Evolutionary conservation across 345 rosid species (phyloP).

Genomic region (Gossypium rotundifolium): DNA sequence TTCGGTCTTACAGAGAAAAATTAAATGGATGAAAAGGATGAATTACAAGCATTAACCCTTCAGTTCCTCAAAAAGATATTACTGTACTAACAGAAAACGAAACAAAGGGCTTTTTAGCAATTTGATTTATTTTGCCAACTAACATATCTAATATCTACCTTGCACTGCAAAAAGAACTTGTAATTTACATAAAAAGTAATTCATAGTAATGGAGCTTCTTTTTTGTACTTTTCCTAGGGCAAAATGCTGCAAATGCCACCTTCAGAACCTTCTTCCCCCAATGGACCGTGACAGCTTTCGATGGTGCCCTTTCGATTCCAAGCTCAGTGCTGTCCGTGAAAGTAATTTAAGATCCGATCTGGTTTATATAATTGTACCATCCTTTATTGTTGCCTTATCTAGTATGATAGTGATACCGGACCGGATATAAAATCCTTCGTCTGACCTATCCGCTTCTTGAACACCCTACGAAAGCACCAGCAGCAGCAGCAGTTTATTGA

Average conservation of each 20-base stretch:
- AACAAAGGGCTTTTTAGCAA: not conserved
- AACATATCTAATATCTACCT: constrained; percentile 3
- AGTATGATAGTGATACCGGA: constrained; percentile 60
- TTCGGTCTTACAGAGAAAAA: too few species aligned
- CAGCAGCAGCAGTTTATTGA: not conserved
- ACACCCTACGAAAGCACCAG: constrained; percentile 43
- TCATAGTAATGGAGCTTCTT: constrained; percentile 16
- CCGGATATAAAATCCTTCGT: constrained; percentile 76
- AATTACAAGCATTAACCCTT: not conserved
- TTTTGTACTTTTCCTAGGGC: not conserved
- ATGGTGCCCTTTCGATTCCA: not conserved
- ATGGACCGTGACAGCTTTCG: constrained; percentile 1
- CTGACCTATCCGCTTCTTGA: constrained; percentile 77
- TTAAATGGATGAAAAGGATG: not conserved
- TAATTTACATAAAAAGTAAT: constrained; percentile 16
- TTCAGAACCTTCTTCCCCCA: not conserved
- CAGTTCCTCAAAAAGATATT: not conserved
- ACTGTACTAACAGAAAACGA: not conserved
- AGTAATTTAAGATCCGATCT: not conserved
- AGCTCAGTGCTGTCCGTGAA: not conserved
- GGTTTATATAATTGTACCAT: constrained; percentile 61
- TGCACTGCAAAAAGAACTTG: constrained; percentile 10
- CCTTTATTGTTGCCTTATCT: constrained; percentile 84
- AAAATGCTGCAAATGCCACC: constrained; percentile 25
- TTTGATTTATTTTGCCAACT: constrained; percentile 3